Conservation (phyloP, 768 basidiomycete species). For the Collybiopsis confluens region DNA sequence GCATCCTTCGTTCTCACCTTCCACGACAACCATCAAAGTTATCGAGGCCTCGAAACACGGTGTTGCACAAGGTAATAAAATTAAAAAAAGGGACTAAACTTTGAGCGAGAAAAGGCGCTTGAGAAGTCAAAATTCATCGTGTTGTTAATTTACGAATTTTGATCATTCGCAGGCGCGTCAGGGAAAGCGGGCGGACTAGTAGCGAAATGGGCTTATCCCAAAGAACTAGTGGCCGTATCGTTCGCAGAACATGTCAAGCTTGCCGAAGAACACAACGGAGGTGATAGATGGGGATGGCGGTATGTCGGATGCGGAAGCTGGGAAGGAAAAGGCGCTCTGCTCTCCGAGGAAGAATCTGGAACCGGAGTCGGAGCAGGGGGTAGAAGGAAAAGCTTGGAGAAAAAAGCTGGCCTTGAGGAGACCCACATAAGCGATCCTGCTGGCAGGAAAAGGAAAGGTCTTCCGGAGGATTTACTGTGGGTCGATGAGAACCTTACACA, state of each 20-base stretch:
- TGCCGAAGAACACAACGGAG: constrained; percentile 64
- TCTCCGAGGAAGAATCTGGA: constrained; percentile 13
- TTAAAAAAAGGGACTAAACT: too few species aligned
- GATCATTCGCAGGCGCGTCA: too few species aligned
- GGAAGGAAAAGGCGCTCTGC: constrained; percentile 55
- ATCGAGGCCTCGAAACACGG: constrained; percentile 67
- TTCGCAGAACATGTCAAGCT: constrained; percentile 72
- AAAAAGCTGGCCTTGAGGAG: constrained; percentile 44
- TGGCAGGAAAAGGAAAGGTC: constrained; percentile 24
- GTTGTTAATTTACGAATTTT: too few species aligned
- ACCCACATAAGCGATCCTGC: constrained; percentile 16
- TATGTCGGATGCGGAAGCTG: constrained; percentile 69
- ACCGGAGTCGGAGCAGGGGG: constrained; percentile 26
- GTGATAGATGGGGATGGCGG: constrained; percentile 79
- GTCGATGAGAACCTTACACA: constrained; percentile 55
- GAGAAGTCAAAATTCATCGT: too few species aligned
- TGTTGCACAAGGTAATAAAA: constrained; percentile 74
- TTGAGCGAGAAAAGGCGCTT: too few species aligned
- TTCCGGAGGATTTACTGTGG: constrained; percentile 53
- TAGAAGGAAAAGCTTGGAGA: constrained; percentile 46
- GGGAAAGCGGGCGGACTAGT: constrained; percentile 86
- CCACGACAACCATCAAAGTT: constrained; percentile 47
- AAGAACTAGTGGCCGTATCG: constrained; percentile 64
- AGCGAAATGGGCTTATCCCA: constrained; percentile 81
- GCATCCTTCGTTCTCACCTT: constrained; percentile 42